Evolutionary conservation across 2,329 filamentous ascomycete genomes (phyloP).

Genomic region (Paraphoma sp.): DNA sequence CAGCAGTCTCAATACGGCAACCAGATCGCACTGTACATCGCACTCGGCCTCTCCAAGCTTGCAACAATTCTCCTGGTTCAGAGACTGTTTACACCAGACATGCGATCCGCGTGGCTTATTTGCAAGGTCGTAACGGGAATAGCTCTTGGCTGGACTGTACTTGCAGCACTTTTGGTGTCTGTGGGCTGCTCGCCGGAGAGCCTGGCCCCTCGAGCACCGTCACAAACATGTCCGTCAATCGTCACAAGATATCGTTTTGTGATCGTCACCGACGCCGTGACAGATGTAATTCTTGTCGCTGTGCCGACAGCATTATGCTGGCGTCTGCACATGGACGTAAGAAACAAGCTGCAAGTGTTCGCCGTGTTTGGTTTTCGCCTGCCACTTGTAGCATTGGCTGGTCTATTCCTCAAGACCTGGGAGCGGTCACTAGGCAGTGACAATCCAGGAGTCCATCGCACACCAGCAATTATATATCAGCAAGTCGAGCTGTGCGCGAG

Average conservation of each 20-base stretch:
- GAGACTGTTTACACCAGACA: constrained; percentile 37
- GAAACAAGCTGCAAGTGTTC: constrained; percentile 36
- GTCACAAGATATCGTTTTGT: constrained; percentile 23
- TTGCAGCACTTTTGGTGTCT: constrained; percentile 24
- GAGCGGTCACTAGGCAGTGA: constrained; percentile 8
- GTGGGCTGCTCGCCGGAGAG: constrained; percentile 27
- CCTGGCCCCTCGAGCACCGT: constrained; percentile 13
- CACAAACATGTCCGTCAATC: constrained; percentile 23
- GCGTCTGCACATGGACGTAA: constrained; percentile 31
- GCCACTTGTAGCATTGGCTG: constrained; percentile 20
- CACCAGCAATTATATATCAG: constrained; percentile 26
- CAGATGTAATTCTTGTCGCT: constrained; percentile 30
- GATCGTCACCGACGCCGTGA: constrained; percentile 25
- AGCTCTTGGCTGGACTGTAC: constrained; percentile 27
- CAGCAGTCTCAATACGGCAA: constrained; percentile 19
- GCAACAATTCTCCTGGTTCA: constrained; percentile 34
- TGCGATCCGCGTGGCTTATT: constrained; percentile 26
- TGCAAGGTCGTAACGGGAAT: constrained; percentile 27
- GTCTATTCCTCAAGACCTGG: constrained; percentile 20
- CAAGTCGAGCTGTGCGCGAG: constrained; percentile 30
- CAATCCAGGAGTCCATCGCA: constrained; percentile 25
- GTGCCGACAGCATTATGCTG: constrained; percentile 32
- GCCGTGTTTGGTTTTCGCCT: constrained; percentile 31
- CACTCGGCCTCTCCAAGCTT: constrained; percentile 35
- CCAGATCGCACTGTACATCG: constrained; percentile 31